A percentile compares a stretch with the other conserved stretches of the same genome.
These are phyloP conservation scores for Solanum clarkiae DNA, from an alignment of 257 asterid genomes.

Conservation along the genomic window DNA sequence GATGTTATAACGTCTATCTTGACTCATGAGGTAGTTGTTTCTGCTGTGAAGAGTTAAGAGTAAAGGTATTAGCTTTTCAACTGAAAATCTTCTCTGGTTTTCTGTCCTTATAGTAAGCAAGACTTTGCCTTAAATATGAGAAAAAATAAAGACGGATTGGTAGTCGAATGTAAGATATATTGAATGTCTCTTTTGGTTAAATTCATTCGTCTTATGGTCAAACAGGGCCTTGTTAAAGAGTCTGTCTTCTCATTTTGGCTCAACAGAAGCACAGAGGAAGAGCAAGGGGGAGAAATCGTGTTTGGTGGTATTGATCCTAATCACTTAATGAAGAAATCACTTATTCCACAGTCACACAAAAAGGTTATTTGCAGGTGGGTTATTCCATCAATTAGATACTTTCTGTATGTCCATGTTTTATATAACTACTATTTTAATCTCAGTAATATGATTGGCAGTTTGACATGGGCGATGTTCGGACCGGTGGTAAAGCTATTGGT, in stretches of 20 bases:
- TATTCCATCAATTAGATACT: not conserved
- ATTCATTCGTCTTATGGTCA: constrained; percentile 31
- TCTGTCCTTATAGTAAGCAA: too few species aligned
- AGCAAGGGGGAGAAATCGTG: constrained; percentile 85
- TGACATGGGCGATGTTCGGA: constrained; percentile 93
- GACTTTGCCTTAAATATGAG: not conserved
- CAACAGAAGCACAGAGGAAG: constrained; percentile 56
- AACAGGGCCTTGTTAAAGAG: constrained; percentile 81
- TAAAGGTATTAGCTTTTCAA: too few species aligned
- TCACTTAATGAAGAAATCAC: constrained; percentile 81
- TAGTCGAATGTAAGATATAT: not conserved
- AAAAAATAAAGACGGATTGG: not conserved
- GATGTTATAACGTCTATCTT: too few species aligned
- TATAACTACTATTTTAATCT: not conserved
- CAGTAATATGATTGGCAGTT: constrained; percentile 32
- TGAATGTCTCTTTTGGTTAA: not conserved
- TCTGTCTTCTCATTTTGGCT: constrained; percentile 97
- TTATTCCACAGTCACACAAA: constrained; percentile 64
- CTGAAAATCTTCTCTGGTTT: too few species aligned
- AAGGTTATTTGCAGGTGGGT: constrained; percentile 97
- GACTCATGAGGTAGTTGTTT: too few species aligned
- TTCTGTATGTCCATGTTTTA: not conserved
- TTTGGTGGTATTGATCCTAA: constrained; percentile 92
- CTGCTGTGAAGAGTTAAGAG: too few species aligned
- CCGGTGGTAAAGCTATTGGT: constrained; percentile 81